Evolutionary conservation across 805 yeast species (phyloP).

Genomic region (Debaryomyces castellii): DNA sequence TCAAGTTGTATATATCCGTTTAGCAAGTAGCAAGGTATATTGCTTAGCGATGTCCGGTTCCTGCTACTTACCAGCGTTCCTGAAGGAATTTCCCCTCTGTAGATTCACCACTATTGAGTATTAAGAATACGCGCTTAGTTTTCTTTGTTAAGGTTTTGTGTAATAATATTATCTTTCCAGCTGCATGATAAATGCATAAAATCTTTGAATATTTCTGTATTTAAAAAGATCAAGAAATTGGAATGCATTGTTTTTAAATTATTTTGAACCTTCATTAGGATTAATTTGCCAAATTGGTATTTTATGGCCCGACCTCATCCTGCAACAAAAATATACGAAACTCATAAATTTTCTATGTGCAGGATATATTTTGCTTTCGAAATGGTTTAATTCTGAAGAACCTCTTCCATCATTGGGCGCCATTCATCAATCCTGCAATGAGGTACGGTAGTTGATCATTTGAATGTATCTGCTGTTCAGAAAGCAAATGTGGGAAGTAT

Average conservation of each 20-base stretch:
- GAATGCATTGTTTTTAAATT: too few relatives aligned
- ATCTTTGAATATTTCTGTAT: too few relatives aligned
- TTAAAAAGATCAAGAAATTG: not conserved
- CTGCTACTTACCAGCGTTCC: not conserved
- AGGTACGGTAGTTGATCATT: not conserved
- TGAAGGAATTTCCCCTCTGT: not conserved
- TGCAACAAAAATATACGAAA: not conserved
- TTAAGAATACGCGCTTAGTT: not conserved
- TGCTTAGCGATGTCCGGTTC: not conserved
- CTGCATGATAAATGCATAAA: not conserved
- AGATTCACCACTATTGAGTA: not conserved
- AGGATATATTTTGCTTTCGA: not conserved
- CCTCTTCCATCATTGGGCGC: not conserved
- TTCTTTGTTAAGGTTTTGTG: not conserved
- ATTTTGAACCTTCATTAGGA: too few relatives aligned
- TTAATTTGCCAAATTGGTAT: too few relatives aligned
- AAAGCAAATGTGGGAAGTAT: not conserved
- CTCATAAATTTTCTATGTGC: not conserved
- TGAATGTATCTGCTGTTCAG: not conserved
- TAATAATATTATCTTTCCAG: too few relatives aligned
- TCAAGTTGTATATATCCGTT: too few relatives aligned
- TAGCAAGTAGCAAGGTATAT: too few relatives aligned
- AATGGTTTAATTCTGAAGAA: not conserved
- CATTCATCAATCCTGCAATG: not conserved
- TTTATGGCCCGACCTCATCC: not conserved